These are phyloP conservation scores for Lasiodiplodia sp. DNA, from an alignment of 2,329 filamentous ascomycete species.

Conservation along the genomic window DNA sequence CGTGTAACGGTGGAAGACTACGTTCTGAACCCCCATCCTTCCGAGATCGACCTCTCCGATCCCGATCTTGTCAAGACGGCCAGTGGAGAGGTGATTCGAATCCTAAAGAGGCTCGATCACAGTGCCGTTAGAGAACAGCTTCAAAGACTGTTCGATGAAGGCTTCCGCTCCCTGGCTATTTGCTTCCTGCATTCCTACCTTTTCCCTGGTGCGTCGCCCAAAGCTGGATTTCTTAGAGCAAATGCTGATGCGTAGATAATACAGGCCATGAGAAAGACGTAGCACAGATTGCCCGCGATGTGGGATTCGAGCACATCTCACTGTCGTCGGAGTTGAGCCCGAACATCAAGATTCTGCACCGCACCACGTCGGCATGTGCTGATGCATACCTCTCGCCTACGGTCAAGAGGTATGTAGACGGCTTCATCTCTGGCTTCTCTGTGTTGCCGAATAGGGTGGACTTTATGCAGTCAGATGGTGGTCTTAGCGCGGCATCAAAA, in stretches of 20 bases:
- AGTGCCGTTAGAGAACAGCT: slow-evolving; percentile 31
- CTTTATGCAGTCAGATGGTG: slow-evolving; percentile 47
- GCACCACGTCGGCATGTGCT: slow-evolving; percentile 37
- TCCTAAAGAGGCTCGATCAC: slow-evolving; percentile 32
- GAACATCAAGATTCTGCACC: slow-evolving; percentile 38
- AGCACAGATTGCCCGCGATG: slow-evolving; percentile 38
- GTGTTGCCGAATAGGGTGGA: slow-evolving; percentile 39
- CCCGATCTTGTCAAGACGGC: slow-evolving; percentile 32
- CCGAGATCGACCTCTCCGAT: slow-evolving; percentile 25
- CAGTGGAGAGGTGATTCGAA: slow-evolving; percentile 34
- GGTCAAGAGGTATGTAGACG: slow-evolving; percentile 36
- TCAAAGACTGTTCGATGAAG: slow-evolving; percentile 40
- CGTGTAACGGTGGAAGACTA: slow-evolving; percentile 37
- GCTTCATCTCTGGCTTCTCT: slow-evolving; percentile 38
- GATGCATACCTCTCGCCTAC: slow-evolving; percentile 41
- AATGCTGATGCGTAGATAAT: not conserved
- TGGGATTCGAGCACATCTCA: slow-evolving; percentile 41
- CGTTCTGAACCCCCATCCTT: slow-evolving; percentile 33
- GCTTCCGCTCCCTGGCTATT: slow-evolving; percentile 47
- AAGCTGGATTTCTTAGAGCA: too few relatives aligned
- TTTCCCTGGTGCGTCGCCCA: slow-evolving; percentile 34
- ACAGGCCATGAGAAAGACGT: slow-evolving; percentile 39
- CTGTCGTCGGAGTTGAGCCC: slow-evolving; percentile 36
- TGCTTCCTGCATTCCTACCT: slow-evolving; percentile 45
- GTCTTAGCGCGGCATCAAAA: slow-evolving; percentile 37